Percentiles rank a stretch among this genome's conserved stretches.
phyloP scores from a whole-genome alignment of 768 basidiomycete species.

The Lentinula aciculospora region DNA sequence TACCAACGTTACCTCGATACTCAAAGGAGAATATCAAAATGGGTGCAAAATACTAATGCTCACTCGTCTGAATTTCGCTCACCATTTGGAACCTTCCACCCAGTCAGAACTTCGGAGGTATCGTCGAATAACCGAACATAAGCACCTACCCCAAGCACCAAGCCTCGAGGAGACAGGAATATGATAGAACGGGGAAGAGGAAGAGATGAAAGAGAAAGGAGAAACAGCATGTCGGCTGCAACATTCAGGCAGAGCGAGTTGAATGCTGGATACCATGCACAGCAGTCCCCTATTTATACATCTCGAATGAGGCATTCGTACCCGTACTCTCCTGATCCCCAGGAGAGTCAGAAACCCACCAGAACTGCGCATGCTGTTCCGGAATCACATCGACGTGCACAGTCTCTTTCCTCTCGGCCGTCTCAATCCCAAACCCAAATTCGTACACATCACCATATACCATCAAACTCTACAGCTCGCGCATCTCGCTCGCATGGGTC shows the following conservation, averaged over 20 bases:
- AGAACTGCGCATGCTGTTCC: not conserved
- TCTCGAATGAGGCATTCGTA: not conserved
- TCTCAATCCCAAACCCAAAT: not conserved
- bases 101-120: not conserved
- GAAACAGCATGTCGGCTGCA: not conserved
- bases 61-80: conserved; percentile 7
- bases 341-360: not conserved
- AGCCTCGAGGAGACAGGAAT: not conserved
- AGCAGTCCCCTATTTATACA: not conserved
- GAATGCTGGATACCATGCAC: not conserved
- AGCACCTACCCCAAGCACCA: not conserved
- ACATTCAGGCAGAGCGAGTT: not conserved
- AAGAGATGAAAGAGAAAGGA: not conserved
- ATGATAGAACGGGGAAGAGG: not conserved
- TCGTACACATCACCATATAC: not conserved
- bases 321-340: not conserved
- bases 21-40: conserved; percentile 34
- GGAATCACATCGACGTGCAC: not conserved
- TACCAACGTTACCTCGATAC: conserved; percentile 36
- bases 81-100: not conserved
- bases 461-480: not conserved
- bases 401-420: not conserved
- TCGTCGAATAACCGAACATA: not conserved
- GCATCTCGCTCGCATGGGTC: not conserved
- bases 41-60: conserved; percentile 30